These are phyloP conservation scores for Pseudoneurospora amorphoporcata DNA, from an alignment of 495 filamentous ascomycete genomes.

Conservation along the genomic window DNA sequence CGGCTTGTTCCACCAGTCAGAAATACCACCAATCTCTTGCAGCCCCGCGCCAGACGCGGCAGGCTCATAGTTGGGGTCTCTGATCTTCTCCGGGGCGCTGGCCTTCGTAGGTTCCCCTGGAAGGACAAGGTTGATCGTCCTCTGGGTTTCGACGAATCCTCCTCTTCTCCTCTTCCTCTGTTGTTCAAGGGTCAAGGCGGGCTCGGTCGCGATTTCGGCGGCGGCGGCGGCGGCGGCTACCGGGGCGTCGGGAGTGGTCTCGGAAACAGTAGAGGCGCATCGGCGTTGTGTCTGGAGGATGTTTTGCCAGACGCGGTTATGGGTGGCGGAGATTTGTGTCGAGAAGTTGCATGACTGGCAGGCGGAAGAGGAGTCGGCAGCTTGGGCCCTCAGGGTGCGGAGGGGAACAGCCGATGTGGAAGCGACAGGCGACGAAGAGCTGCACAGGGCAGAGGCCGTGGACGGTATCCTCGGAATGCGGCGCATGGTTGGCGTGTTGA, in stretches of 20 bases:
- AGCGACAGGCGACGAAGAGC: constrained; percentile 6
- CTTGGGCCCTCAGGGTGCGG: constrained; percentile 7
- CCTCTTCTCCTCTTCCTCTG: background rate
- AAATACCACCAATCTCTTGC: constrained; percentile 43
- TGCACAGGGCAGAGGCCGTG: constrained; percentile 12
- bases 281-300: constrained; percentile 9
- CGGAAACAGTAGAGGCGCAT: constrained; percentile 11
- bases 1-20: constrained; percentile 38
- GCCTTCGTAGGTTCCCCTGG: constrained; percentile 6
- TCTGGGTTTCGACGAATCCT: background rate
- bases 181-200: background rate
- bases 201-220: background rate
- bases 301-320: constrained; percentile 4
- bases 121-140: constrained; percentile 15
- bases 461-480: constrained; percentile 19
- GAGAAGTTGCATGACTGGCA: background rate
- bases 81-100: constrained; percentile 12
- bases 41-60: constrained; percentile 50
- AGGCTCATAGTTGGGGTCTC: constrained; percentile 41
- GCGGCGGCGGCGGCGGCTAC: background rate
- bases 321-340: constrained; percentile 2
- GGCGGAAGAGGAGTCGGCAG: background rate
- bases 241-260: background rate
- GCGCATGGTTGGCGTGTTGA: constrained; percentile 13
- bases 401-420: background rate